Percentiles rank a stretch among this genome's conserved stretches.
Evolutionary conservation across 2,329 filamentous ascomycete species (phyloP).

Genomic region (Helotiales sp.): DNA sequence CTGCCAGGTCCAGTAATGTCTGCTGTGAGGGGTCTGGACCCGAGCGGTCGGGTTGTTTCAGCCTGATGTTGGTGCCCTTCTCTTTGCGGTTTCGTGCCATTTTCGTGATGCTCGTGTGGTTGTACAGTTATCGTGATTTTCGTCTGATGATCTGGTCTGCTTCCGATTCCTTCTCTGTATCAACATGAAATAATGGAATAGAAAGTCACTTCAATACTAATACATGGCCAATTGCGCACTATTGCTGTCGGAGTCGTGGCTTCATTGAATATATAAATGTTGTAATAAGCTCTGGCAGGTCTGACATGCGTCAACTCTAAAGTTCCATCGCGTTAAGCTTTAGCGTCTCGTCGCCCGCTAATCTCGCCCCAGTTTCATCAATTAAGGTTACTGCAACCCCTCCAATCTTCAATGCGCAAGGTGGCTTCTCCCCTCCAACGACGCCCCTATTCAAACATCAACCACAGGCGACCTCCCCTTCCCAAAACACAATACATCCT

Average conservation of each 20-base stretch:
- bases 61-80: constrained; percentile 50
- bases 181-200: too few relatives aligned
- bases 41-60: constrained; percentile 69
- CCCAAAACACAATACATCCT: not conserved
- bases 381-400: not conserved
- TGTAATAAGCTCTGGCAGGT: too few relatives aligned
- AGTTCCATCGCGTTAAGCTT: too few relatives aligned
- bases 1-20: constrained; percentile 73
- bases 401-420: constrained; percentile 2
- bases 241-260: too few relatives aligned
- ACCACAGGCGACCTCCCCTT: constrained; percentile 2
- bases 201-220: too few relatives aligned
- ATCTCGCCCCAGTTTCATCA: not conserved
- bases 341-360: not conserved
- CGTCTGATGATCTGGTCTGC: not conserved
- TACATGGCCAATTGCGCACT: too few relatives aligned
- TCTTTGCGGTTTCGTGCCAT: constrained; percentile 53
- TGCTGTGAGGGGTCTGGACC: constrained; percentile 55
- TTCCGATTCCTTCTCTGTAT: not conserved
- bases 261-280: too few relatives aligned
- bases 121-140: not conserved
- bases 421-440: constrained; percentile 11
- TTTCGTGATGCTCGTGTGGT: constrained; percentile 1
- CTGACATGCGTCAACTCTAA: too few relatives aligned
- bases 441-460: not conserved